Conservation (phyloP, 768 basidiomycete species). For the Calvatia gigantea region DNA sequence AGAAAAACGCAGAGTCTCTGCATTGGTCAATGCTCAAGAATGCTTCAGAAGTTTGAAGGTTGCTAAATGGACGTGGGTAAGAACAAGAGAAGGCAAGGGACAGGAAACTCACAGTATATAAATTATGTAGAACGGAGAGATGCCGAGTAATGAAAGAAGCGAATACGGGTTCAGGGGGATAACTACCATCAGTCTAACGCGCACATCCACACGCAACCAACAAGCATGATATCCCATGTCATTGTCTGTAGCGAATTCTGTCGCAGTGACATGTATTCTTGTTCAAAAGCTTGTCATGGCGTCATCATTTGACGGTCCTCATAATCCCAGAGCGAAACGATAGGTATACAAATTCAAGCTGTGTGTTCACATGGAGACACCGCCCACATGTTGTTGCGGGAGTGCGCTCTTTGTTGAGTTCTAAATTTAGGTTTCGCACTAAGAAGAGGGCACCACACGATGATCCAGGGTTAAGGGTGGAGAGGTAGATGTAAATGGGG, state of each 20-base stretch:
- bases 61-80: neutral
- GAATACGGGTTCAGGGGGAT: neutral
- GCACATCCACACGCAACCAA: neutral
- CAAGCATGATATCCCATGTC: neutral
- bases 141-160: neutral
- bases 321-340: neutral
- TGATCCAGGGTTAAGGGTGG: neutral
- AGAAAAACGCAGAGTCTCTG: neutral
- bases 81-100: neutral
- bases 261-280: neutral
- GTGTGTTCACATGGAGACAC: slow-evolving; percentile 6
- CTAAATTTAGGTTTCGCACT: neutral
- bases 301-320: neutral
- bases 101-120: neutral
- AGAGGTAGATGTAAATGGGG: neutral
- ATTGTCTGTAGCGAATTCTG: neutral
- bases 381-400: slow-evolving; percentile 3
- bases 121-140: too few species aligned
- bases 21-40: neutral
- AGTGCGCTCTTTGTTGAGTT: neutral
- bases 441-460: neutral
- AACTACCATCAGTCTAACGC: neutral
- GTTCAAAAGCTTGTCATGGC: neutral
- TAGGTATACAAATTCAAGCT: neutral
- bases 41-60: neutral